phyloP scores from a whole-genome alignment of 2,329 filamentous ascomycete genomes.

The Penicillium sp. region DNA sequence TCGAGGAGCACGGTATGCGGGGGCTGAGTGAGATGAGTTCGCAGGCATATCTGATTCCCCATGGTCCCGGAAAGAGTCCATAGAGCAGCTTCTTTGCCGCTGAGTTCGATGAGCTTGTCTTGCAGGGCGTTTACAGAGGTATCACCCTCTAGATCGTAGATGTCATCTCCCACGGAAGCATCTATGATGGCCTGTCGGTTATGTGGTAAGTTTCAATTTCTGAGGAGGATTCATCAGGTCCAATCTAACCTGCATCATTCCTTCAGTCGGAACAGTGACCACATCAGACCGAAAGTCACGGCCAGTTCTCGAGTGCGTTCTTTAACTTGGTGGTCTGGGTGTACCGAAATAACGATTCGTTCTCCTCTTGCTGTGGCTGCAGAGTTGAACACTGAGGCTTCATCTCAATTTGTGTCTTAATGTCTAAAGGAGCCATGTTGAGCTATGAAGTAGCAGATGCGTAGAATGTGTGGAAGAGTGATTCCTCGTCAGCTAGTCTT shows the following conservation, averaged over 20 bases:
- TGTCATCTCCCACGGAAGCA: not conserved
- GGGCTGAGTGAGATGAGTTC: not conserved
- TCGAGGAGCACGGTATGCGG: not conserved
- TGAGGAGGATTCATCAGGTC: not conserved
- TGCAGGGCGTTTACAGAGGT: not conserved
- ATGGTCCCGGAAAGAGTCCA: not conserved
- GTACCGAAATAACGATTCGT: not conserved
- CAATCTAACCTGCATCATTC: not conserved
- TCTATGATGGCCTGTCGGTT: constrained; percentile 1
- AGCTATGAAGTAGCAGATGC: not conserved
- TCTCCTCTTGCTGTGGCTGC: not conserved
- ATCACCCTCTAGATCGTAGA: not conserved
- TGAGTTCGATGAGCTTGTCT: not conserved
- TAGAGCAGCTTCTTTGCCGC: constrained; percentile 2
- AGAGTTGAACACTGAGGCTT: not conserved
- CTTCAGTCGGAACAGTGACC: not conserved
- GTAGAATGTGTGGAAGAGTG: not conserved
- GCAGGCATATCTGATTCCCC: constrained; percentile 7
- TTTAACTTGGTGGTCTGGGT: not conserved
- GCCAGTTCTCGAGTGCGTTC: not conserved
- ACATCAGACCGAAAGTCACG: constrained; percentile 1
- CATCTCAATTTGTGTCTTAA: too few relatives aligned
- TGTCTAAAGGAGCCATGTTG: not conserved
- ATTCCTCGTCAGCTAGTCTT: not conserved
- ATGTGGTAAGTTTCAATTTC: not conserved